Base-by-base conservation (phyloP, 2,329 filamentous ascomycete genomes). In the Talaromyces marneffei region DNA sequence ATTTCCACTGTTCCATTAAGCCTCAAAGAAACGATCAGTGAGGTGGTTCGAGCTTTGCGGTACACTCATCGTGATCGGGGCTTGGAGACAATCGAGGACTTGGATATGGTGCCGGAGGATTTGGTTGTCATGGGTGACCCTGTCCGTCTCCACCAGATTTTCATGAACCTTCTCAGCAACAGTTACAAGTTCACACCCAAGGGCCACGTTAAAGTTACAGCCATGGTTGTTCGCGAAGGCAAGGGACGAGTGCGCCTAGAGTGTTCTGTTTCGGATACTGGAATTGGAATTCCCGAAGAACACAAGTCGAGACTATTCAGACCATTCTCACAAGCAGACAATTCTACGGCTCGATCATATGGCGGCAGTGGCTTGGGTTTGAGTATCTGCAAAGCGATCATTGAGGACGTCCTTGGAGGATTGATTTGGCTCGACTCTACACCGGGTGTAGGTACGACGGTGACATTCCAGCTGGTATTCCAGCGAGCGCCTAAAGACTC, bases 321-420 rank as follows among this genome's bases (percentile, higher is more conserved):
- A 67, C 92, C 92, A 0, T 97, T 97, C 71, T 93, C 90, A 60
- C 92, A 97, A 75, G 92, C 93, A 1, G 92, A 97, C 75, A 89
- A 88, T 53, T 94, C 90, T 67, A 96, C 92, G 2, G 91, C 92
- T 59, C 83, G 92, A 57, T 94, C 92, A 71, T 97, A 96, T 68
- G 92, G 92, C 42, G 92, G 92, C 46, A 96, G 91, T 66, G 92
- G 92, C 25, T 85, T 97, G 2, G 92, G 92, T 1, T 81, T 97
- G 46, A 95, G 90, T 70, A 97, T 97, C 66, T 96, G 92, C 83
- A 96, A 96, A 75, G 92, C 90, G 0, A 86, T 97, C 46, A 92
- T 97, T 64, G 90, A 96, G 76, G 91, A 90, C 20, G 92, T 96
- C 75, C 92, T 97, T 84, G 87, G 90, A 64, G 92, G 92, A 44